Evolutionary conservation across 805 yeast species (phyloP).

Genomic region (Clavispora vitiphila): DNA sequence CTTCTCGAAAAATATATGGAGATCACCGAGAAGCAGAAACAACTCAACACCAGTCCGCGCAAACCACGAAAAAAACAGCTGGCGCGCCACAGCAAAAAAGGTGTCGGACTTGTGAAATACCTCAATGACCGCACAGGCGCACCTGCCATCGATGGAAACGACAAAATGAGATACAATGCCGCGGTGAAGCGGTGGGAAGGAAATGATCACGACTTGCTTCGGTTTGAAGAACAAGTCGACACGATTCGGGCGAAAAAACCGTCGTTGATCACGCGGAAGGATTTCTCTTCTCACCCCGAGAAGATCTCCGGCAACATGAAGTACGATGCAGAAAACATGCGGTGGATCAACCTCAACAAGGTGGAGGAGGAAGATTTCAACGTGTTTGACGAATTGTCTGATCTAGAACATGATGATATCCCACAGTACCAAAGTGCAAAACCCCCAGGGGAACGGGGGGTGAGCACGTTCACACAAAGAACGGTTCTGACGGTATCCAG

Average conservation of each 20-base stretch:
- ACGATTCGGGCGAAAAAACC: constrained; percentile 25
- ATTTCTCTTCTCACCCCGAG: constrained; percentile 20
- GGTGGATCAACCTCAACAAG: constrained; percentile 51
- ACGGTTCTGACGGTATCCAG: constrained; percentile 28
- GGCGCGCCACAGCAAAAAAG: not conserved
- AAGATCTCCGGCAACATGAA: constrained; percentile 41
- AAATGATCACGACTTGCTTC: constrained; percentile 51
- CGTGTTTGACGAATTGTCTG: constrained; percentile 50
- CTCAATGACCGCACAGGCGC: constrained; percentile 19
- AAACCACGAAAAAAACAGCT: constrained; percentile 1
- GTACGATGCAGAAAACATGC: constrained; percentile 50
- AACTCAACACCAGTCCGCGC: constrained; percentile 12
- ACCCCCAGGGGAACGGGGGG: constrained; percentile 20
- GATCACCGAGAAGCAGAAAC: constrained; percentile 17
- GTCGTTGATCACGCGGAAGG: constrained; percentile 29
- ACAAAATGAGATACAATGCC: constrained; percentile 52
- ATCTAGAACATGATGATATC: constrained; percentile 23
- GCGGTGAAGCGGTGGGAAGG: constrained; percentile 57
- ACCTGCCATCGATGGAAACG: constrained; percentile 15
- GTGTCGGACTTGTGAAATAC: constrained; percentile 28
- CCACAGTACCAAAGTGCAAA: constrained; percentile 9
- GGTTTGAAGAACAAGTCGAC: constrained; percentile 37
- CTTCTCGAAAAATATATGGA: constrained; percentile 31
- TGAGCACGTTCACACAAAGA: constrained; percentile 34
- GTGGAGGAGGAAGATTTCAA: constrained; percentile 28